These are phyloP conservation scores for Epithele typhae DNA, from an alignment of 768 basidiomycete genomes.

Conservation along the genomic window DNA sequence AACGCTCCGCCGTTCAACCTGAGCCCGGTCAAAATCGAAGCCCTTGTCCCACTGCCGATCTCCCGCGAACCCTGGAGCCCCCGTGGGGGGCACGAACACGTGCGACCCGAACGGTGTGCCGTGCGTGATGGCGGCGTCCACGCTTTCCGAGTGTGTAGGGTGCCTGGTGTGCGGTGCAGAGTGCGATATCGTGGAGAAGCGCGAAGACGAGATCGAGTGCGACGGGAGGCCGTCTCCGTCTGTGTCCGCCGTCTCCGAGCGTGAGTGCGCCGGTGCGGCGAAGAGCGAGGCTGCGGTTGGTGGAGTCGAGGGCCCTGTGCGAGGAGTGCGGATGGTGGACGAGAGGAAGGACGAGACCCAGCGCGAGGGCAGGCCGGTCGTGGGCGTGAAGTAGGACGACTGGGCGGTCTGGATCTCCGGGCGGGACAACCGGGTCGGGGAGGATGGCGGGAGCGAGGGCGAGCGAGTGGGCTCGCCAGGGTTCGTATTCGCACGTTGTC, in stretches of 20 bases:
- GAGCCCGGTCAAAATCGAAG: constrained; percentile 32
- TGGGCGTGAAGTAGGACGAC: constrained; percentile 39
- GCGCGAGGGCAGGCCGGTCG: constrained; percentile 43
- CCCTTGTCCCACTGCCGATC: constrained; percentile 66
- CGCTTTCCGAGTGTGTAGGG: constrained; percentile 5
- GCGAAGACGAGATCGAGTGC: not conserved
- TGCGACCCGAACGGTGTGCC: constrained; percentile 48
- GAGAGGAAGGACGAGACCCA: constrained; percentile 48
- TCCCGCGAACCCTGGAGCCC: constrained; percentile 78
- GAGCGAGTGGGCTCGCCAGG: too few species aligned
- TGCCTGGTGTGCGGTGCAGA: too few species aligned
- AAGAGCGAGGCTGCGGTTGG: not conserved
- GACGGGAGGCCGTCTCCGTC: not conserved
- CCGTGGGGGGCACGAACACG: constrained; percentile 41
- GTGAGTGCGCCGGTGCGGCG: constrained; percentile 2
- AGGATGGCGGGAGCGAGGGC: constrained; percentile 26
- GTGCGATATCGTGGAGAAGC: not conserved
- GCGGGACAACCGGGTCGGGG: constrained; percentile 28
- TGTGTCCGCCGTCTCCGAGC: too few species aligned
- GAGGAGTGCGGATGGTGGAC: constrained; percentile 9
- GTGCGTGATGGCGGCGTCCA: constrained; percentile 30
- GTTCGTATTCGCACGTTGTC: too few species aligned
- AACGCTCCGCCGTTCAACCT: constrained; percentile 40
- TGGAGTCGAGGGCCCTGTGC: constrained; percentile 1
- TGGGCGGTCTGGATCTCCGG: constrained; percentile 33